phyloP scores from a whole-genome alignment of 2,329 filamentous ascomycete species.

The Colletotrichum sp. region DNA sequence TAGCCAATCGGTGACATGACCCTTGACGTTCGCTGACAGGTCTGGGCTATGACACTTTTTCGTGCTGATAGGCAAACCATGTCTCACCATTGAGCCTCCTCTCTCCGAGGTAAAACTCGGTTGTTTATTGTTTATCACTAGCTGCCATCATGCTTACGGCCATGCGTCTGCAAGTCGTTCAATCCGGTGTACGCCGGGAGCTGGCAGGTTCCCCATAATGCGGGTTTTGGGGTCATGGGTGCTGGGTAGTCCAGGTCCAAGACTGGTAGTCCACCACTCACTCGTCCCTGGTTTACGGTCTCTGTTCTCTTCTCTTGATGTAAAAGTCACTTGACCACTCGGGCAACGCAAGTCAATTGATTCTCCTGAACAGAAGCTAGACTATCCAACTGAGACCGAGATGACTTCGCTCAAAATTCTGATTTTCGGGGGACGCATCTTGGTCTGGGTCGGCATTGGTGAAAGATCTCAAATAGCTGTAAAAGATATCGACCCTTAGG shows the following conservation, averaged over 20 bases:
- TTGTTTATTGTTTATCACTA: not conserved
- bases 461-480: not conserved
- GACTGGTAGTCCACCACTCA: not conserved
- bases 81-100: constrained; percentile 1
- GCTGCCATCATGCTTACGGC: not conserved
- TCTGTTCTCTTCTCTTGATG: not conserved
- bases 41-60: not conserved
- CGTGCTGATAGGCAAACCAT: not conserved
- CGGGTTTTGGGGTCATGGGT: not conserved
- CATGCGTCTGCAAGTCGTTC: not conserved
- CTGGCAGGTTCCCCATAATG: not conserved
- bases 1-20: not conserved
- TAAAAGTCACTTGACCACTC: not conserved
- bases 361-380: not conserved
- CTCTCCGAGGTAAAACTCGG: constrained; percentile 1
- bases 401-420: not conserved
- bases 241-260: not conserved
- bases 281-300: not conserved
- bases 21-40: not conserved
- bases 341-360: not conserved
- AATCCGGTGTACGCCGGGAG: not conserved
- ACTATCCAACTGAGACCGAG: not conserved
- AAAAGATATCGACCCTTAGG: not conserved
- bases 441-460: not conserved
- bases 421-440: not conserved